Conservation (phyloP, 163 green algal genomes). For the Chlamydomonas reinhardtii region DNA sequence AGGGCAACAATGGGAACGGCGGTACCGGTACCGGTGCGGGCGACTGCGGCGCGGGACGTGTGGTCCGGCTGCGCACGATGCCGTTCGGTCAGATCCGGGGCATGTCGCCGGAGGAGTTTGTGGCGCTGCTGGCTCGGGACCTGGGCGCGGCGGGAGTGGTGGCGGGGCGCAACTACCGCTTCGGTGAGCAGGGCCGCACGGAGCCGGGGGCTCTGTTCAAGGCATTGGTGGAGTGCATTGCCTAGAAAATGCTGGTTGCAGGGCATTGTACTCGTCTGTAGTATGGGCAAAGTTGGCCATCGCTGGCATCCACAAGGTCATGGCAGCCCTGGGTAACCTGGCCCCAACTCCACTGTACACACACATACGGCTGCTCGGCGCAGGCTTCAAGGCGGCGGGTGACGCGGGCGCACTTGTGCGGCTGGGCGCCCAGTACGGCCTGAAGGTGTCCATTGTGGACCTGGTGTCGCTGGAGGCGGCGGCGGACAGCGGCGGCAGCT, state of each 20-base stretch:
- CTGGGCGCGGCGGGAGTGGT: conserved; percentile 86
- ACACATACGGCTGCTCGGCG: background rate
- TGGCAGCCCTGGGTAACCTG: no score
- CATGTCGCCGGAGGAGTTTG: conserved; percentile 89
- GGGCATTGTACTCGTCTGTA: no score
- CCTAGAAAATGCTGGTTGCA: no score
- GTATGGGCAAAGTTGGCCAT: no score
- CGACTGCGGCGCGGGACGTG: no score
- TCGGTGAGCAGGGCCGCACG: conserved; percentile 85
- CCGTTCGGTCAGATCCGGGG: conserved; percentile 89
- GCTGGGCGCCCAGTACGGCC: conserved; percentile 67
- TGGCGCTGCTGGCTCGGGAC: conserved; percentile 83
- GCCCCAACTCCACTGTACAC: no score
- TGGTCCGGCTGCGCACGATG: conserved; percentile 76
- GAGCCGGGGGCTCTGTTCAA: no score
- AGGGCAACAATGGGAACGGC: background rate
- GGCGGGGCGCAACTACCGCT: conserved; percentile 92
- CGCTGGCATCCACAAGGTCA: no score
- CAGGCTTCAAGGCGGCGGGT: conserved; percentile 82
- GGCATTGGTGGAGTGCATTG: no score
- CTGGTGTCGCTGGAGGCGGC: conserved; percentile 56
- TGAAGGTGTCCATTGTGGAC: conserved; percentile 72
- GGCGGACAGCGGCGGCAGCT: background rate
- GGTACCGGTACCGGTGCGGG: conserved; percentile 50
- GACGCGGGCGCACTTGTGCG: conserved; percentile 67